Evolutionary conservation across 768 basidiomycete species (phyloP).

Genomic region (Suillus sp.): DNA sequence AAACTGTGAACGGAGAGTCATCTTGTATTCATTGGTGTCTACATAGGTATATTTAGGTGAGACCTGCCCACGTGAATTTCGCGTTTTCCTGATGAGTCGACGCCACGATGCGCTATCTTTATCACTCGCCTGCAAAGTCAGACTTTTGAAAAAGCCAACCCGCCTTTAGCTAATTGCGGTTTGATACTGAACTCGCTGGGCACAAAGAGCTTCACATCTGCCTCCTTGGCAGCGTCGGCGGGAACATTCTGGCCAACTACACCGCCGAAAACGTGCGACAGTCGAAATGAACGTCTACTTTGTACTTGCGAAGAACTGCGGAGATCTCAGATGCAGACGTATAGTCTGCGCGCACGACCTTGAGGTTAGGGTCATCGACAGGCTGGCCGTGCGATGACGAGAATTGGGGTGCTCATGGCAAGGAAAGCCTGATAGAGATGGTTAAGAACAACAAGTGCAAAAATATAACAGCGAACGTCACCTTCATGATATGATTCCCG

Average conservation of each 20-base stretch:
- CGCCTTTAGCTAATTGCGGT: conserved; percentile 14
- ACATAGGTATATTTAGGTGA: too few species aligned
- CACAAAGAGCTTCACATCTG: conserved; percentile 32
- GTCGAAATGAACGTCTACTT: conserved; percentile 33
- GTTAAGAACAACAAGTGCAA: neutral
- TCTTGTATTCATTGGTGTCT: too few species aligned
- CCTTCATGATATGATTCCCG: conserved; percentile 16
- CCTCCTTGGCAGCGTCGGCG: conserved; percentile 32
- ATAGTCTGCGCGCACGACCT: conserved; percentile 9
- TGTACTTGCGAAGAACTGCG: conserved; percentile 20
- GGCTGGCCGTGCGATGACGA: conserved; percentile 15
- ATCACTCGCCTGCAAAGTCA: conserved; percentile 20
- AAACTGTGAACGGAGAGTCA: conserved; percentile 11
- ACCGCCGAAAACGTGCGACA: conserved; percentile 20
- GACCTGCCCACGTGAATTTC: too few species aligned
- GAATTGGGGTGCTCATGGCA: conserved; percentile 10
- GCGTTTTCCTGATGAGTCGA: neutral
- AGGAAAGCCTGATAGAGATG: conserved; percentile 13
- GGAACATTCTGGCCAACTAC: conserved; percentile 26
- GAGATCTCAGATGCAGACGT: conserved; percentile 14
- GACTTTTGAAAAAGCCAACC: conserved; percentile 22
- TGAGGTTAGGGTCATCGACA: conserved; percentile 13
- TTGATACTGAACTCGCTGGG: conserved; percentile 33
- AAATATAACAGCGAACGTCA: neutral
- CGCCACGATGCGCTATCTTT: neutral